Base-by-base conservation (phyloP, 176 grass and related monocot species). In the Lolium multiflorum region DNA sequence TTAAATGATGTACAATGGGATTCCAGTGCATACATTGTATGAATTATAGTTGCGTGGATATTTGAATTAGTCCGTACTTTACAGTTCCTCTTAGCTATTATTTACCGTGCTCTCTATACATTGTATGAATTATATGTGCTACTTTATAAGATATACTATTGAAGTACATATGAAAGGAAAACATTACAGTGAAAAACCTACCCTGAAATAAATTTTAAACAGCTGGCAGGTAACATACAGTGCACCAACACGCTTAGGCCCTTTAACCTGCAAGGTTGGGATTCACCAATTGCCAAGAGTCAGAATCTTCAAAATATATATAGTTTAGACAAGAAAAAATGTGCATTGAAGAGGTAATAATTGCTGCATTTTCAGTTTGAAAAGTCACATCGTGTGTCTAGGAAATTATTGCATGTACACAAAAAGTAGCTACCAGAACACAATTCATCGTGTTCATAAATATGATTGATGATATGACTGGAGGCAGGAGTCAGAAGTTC, bases 131-230 rank as follows among this genome's bases (percentile, higher is more conserved):
- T 57, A 35, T 21, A 46, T 16, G 47, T 66, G 24, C n/a, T 79
- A 6, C 41, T 4, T 68, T 26, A 67, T 11, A 55, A 58, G 56
- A 73, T 6, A 73, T 63, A 65, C 10, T n/a, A 81, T 9, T 76
- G 14, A 69, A 54, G 16, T 77, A 88, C 18, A 41, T 13, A 68
- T 24, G 17, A 41, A 43, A 47, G 1, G 52, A 76, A 66, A 74
- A 80, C 1, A 58, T 80, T 68, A 16, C 43, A 88, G 46, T 16
- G 64, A 80, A 64, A 79, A 68, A 89, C 41, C 49, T 78, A 99
- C 97, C 83, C 93, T 94, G 84, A 99, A 99, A 81, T 96, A 99
- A 52, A 99, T 94, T 94, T 99, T 99, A 59, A 99, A 99, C 65
- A 99, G 89, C 85, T 96, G 94, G 71, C 97, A 99, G 41, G 94